phyloP scores from a whole-genome alignment of 2,329 filamentous ascomycete genomes.

The Alternaria viburni region DNA sequence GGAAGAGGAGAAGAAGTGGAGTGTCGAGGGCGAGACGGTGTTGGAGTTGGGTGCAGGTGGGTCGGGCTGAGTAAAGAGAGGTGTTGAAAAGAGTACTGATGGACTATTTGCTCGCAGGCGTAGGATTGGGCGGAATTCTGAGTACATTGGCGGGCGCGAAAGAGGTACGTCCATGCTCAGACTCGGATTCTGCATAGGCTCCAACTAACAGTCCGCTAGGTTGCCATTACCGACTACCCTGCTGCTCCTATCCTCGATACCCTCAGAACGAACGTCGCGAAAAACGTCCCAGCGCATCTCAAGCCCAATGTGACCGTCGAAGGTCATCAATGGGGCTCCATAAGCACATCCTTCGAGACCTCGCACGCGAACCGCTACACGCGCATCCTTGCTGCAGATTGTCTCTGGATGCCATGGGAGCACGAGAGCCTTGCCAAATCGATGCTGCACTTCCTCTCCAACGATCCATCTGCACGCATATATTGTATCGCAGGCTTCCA shows the following conservation, averaged over 20 bases:
- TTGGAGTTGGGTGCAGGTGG: constrained; percentile 74
- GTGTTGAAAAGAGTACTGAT: constrained; percentile 35
- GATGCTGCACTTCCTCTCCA: constrained; percentile 66
- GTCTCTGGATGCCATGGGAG: constrained; percentile 76
- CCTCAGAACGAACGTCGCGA: constrained; percentile 63
- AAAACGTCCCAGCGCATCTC: constrained; percentile 56
- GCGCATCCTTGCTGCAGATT: constrained; percentile 73
- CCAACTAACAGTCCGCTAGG: constrained; percentile 35
- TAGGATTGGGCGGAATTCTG: constrained; percentile 57
- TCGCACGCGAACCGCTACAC: constrained; percentile 57
- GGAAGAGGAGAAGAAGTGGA: constrained; percentile 49
- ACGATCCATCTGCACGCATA: constrained; percentile 56
- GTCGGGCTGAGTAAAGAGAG: constrained; percentile 35
- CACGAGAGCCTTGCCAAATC: constrained; percentile 70
- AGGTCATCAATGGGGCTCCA: constrained; percentile 70
- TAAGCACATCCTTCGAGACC: constrained; percentile 51
- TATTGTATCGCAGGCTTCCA: constrained; percentile 76
- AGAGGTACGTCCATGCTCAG: constrained; percentile 44
- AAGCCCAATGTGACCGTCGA: constrained; percentile 53
- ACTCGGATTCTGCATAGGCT: background rate
- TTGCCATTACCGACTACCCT: constrained; percentile 73
- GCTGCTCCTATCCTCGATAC: constrained; percentile 65
- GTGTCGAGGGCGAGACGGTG: constrained; percentile 58
- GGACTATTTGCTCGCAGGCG: constrained; percentile 38
- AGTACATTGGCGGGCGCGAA: constrained; percentile 53